phyloP scores from a whole-genome alignment of 2,329 filamentous ascomycete genomes.

The Lachnellula cervina region DNA sequence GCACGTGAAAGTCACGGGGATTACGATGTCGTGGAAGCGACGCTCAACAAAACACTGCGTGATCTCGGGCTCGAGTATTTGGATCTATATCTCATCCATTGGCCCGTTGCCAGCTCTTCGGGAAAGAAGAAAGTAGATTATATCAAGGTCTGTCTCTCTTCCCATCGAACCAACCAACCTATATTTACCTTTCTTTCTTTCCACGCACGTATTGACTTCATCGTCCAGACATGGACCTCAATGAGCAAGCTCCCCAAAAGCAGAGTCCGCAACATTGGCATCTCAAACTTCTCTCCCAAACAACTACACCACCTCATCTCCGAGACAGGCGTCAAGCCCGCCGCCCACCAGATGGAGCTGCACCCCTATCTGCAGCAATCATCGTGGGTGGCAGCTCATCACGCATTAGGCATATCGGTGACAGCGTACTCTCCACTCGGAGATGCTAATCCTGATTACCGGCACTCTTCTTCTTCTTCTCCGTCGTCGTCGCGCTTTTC shows the following conservation, averaged over 20 bases:
- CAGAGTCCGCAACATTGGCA: slow-evolving; percentile 73
- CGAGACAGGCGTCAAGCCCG: slow-evolving; percentile 45
- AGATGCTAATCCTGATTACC: slow-evolving; percentile 45
- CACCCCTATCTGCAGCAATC: slow-evolving; percentile 69
- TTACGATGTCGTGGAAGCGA: slow-evolving; percentile 62
- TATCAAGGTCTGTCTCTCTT: slow-evolving; percentile 44
- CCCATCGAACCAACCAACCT: too few relatives aligned
- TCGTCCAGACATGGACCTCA: slow-evolving; percentile 70
- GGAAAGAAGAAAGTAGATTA: slow-evolving; percentile 20
- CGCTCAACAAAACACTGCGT: slow-evolving; percentile 52
- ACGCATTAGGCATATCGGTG: slow-evolving; percentile 30
- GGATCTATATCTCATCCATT: slow-evolving; percentile 68
- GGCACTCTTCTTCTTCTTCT: slow-evolving; percentile 14
- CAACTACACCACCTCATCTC: slow-evolving; percentile 10
- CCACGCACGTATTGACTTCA: slow-evolving; percentile 56
- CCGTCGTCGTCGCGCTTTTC: neutral
- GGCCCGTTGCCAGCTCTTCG: slow-evolving; percentile 59
- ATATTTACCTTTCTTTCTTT: slow-evolving; percentile 26
- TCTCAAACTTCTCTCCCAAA: slow-evolving; percentile 72
- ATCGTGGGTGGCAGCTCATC: slow-evolving; percentile 22
- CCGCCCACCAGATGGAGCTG: slow-evolving; percentile 77
- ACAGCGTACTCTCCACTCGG: slow-evolving; percentile 34
- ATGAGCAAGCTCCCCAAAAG: slow-evolving; percentile 62
- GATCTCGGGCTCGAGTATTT: slow-evolving; percentile 59
- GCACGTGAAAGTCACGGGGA: slow-evolving; percentile 35